Base-by-base conservation (phyloP, 495 filamentous ascomycete genomes). In the Lindgomyces ingoldianus region DNA sequence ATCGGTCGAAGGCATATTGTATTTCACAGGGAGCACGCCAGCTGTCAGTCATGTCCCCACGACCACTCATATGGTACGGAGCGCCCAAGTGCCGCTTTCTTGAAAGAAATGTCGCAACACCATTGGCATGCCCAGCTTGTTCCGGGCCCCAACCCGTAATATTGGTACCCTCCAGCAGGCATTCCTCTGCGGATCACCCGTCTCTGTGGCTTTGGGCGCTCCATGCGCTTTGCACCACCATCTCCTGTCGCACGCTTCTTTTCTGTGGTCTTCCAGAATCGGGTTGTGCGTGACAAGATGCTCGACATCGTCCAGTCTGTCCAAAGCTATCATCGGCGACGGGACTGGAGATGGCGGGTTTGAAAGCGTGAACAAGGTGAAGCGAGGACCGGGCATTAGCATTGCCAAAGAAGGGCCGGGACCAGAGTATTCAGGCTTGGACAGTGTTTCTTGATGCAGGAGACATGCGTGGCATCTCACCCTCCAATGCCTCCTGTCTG, bases 101-200 rank as follows among this genome's bases (percentile, higher is more conserved):
- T 19, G 16, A n/a, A 12, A 45, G 33, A 0, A 18, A 24, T 19
- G n/a, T 57, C 18, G 46, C 53, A 44, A 41, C 27, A 54, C 49
- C 25, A 60, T 41, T 65, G 30, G 45, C 16, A 39, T 39, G 33
- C 33, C 33, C 33, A 29, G 44, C 56, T 25, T 55, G 27, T 50
- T 61, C 33, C 55, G 65, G 47, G 16, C 50, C n/a, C 67, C 44
- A 61, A 50, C 47, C 68, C 62, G 55, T 47, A 62, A 65, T 70
- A 70, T 66, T 70, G 67, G 67, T 69, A 62, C 41, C 50, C 22
- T 53, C 45, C 42, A 60, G 36, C 33, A 39, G 44, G 44, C 49
- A 54, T 49, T 30, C 46, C 12, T 46, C 52, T 63, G 67, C 54
- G 62, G 68, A 70, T 70, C 68, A 67, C 62, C 68, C 68, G 68